phyloP scores from a whole-genome alignment of 257 asterid genomes.

The Oldenlandia corymbosa region DNA sequence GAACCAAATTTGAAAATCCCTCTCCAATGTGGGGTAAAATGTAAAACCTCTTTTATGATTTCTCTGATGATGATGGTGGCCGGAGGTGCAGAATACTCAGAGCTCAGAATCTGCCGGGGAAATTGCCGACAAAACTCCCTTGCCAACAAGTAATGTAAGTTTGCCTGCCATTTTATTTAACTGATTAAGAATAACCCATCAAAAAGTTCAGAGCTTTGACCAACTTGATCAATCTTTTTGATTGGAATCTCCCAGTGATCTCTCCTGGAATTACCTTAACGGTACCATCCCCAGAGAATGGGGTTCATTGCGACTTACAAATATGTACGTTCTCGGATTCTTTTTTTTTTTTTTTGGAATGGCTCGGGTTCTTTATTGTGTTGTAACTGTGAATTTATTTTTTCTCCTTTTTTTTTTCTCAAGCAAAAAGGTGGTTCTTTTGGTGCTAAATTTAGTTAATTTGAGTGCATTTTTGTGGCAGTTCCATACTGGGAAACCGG shows the following conservation, averaged over 20 bases:
- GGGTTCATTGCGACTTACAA: conserved; percentile 46
- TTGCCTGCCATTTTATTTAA: neutral
- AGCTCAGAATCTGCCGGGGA: conserved; percentile 46
- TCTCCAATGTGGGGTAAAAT: no score
- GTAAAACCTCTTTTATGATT: no score
- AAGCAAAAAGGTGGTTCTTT: neutral
- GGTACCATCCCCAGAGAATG: conserved; percentile 63
- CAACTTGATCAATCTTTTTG: no score
- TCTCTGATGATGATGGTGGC: neutral
- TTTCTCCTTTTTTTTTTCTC: no score
- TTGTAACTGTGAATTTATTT: no score
- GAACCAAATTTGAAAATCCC: no score
- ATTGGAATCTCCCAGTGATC: conserved; percentile 32
- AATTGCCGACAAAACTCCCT: conserved; percentile 50
- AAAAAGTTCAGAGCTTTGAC: neutral
- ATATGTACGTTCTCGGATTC: conserved; percentile 33
- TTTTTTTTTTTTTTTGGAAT: neutral
- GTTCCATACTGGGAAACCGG: conserved; percentile 58
- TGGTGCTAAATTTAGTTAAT: neutral
- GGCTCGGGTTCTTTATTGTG: no score
- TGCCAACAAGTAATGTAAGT: conserved; percentile 46
- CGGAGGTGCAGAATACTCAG: conserved; percentile 34
- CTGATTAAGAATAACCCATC: neutral
- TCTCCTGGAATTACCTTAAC: conserved; percentile 53
- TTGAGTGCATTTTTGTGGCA: conserved; percentile 28